Percentiles rank a stretch among this genome's conserved stretches.
Conservation (phyloP, 805 yeast species). For the Jamesozyma gamospora region DNA sequence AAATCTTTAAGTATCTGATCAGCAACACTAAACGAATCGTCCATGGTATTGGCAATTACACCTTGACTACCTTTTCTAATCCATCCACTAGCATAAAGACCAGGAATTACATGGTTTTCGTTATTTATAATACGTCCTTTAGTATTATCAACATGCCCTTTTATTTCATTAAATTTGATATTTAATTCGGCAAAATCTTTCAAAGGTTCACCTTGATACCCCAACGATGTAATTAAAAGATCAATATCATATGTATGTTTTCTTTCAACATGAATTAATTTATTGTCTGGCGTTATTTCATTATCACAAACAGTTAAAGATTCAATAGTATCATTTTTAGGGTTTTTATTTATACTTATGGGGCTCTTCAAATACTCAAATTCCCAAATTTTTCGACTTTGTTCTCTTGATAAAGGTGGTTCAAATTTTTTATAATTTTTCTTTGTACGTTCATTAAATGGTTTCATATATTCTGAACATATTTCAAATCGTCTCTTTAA, state of each 20-base stretch:
- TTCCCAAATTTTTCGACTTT: constrained; percentile 41
- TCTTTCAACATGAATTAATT: constrained; percentile 16
- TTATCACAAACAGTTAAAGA: constrained; percentile 19
- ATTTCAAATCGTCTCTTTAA: constrained; percentile 58
- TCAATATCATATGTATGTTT: constrained; percentile 38
- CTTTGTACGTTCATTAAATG: constrained; percentile 24
- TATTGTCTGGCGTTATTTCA: constrained; percentile 13
- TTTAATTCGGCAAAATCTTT: constrained; percentile 44
- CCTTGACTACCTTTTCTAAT: constrained; percentile 79
- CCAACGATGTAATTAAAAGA: constrained; percentile 69
- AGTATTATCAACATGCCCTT: constrained; percentile 38
- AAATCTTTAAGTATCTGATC: constrained; percentile 52
- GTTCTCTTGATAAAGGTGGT: constrained; percentile 1
- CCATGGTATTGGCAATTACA: constrained; percentile 83
- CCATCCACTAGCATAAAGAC: constrained; percentile 86
- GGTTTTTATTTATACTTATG: constrained; percentile 33
- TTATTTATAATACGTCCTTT: constrained; percentile 36
- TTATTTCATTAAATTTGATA: constrained; percentile 36
- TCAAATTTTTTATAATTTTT: constrained; percentile 19
- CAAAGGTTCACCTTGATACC: constrained; percentile 64
- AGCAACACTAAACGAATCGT: constrained; percentile 70
- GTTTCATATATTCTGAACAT: constrained; percentile 41
- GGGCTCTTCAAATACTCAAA: constrained; percentile 68
- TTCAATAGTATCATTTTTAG: constrained; percentile 30
- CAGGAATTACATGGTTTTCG: constrained; percentile 24